phyloP scores from a whole-genome alignment of 2,329 filamentous ascomycete species.

The Penicillium paneum region DNA sequence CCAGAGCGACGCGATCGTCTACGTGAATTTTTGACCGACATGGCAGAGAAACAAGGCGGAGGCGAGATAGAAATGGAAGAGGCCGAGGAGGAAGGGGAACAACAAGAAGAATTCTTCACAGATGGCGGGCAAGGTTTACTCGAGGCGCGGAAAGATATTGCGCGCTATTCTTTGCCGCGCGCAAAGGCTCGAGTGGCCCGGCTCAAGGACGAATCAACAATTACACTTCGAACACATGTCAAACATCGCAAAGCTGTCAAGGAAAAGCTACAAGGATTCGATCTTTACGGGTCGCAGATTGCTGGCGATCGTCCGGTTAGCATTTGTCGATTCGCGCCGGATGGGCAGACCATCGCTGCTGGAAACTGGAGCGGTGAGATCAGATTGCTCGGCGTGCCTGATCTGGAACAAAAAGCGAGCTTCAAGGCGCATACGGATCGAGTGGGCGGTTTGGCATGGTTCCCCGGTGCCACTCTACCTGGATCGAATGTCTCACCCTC shows the following conservation, averaged over 20 bases:
- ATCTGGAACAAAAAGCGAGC: constrained; percentile 70
- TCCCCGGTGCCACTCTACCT: constrained; percentile 73
- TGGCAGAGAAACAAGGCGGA: constrained; percentile 60
- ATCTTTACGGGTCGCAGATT: constrained; percentile 90
- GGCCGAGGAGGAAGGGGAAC: constrained; percentile 61
- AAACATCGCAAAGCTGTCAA: constrained; percentile 89
- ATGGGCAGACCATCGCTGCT: constrained; percentile 76
- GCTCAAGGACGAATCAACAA: constrained; percentile 76
- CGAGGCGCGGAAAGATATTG: constrained; percentile 73
- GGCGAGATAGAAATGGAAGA: constrained; percentile 53
- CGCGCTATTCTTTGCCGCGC: constrained; percentile 76
- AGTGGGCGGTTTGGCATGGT: constrained; percentile 88
- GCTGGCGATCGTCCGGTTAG: constrained; percentile 87
- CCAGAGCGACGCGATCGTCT: constrained; percentile 82
- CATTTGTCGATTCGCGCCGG: constrained; percentile 86
- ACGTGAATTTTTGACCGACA: constrained; percentile 72
- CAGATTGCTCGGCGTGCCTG: constrained; percentile 79
- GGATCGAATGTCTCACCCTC: constrained; percentile 67
- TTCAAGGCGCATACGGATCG: constrained; percentile 84
- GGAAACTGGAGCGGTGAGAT: constrained; percentile 93
- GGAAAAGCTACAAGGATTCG: constrained; percentile 75
- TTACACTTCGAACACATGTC: constrained; percentile 83
- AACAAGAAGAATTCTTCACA: constrained; percentile 94
- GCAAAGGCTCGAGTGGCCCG: constrained; percentile 73
- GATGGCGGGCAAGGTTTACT: constrained; percentile 72